Percentiles rank a stretch among this genome's conserved stretches.
Evolutionary conservation across 768 basidiomycete species (phyloP).

Genomic region (Paxillus involutus): DNA sequence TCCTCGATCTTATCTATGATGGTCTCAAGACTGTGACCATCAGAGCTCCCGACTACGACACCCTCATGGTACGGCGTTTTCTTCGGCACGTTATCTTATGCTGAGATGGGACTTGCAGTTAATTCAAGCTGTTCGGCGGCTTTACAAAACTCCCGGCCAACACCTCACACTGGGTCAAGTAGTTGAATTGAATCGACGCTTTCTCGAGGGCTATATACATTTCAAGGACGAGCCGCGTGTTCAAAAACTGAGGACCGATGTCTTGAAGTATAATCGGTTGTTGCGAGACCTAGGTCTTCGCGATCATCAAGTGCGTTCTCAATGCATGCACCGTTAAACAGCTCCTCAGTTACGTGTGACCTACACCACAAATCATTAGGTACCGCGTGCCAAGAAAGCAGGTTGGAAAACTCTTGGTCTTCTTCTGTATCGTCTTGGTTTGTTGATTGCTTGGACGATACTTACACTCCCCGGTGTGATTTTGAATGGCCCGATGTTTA

Average conservation of each 20-base stretch:
- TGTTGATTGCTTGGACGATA: conserved; percentile 78
- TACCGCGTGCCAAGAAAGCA: conserved; percentile 83
- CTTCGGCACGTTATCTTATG: not conserved
- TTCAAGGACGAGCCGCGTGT: conserved; percentile 93
- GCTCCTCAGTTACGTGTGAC: conserved; percentile 1
- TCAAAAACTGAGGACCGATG: conserved; percentile 73
- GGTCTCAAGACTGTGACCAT: conserved; percentile 94
- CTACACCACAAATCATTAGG: conserved; percentile 40
- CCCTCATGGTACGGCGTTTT: conserved; percentile 77
- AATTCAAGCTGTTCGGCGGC: conserved; percentile 90
- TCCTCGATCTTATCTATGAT: conserved; percentile 90
- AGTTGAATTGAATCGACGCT: conserved; percentile 89
- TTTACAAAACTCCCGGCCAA: conserved; percentile 94
- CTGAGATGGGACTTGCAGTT: conserved; percentile 48
- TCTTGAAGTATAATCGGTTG: conserved; percentile 87
- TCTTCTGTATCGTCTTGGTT: conserved; percentile 75
- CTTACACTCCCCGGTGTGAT: conserved; percentile 90
- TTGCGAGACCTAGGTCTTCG: conserved; percentile 88
- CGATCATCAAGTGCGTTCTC: conserved; percentile 76
- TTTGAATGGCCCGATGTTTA: conserved; percentile 91
- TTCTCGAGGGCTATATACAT: conserved; percentile 89
- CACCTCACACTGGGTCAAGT: conserved; percentile 94
- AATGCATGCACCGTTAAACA: not conserved
- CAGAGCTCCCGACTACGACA: conserved; percentile 95
- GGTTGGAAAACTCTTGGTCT: conserved; percentile 86